Conservation (phyloP, 192 early-diverging fungal genomes). For the Linderina pennispora region DNA sequence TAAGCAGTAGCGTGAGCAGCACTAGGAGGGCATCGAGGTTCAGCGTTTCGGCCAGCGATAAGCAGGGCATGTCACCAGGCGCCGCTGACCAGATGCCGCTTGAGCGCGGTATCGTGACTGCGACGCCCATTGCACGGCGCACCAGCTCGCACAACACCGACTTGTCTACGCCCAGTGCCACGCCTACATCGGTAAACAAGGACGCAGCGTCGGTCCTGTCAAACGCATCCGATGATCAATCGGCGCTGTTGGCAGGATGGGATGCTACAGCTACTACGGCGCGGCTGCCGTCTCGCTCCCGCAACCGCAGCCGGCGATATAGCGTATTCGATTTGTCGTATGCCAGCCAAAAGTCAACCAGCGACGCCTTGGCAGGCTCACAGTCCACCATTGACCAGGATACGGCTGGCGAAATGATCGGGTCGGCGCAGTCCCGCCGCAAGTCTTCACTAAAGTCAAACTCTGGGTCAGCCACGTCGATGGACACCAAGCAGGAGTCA, state of each 20-base stretch:
- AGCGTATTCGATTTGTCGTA: slow-evolving; percentile 42
- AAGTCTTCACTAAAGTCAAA: neutral
- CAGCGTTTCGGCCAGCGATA: neutral
- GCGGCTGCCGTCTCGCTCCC: neutral
- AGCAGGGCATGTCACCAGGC: too few species aligned
- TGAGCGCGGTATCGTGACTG: neutral
- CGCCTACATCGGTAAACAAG: slow-evolving; percentile 13
- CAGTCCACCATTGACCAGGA: neutral
- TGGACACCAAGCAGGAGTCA: too few species aligned
- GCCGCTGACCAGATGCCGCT: too few species aligned
- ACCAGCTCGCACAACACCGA: slow-evolving; percentile 34
- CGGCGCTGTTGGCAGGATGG: slow-evolving; percentile 19
- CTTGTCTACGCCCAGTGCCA: slow-evolving; percentile 33
- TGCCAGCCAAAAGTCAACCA: slow-evolving; percentile 13
- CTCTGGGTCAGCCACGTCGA: too few species aligned
- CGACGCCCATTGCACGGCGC: slow-evolving; percentile 12
- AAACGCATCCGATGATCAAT: too few species aligned
- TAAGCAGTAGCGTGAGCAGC: neutral
- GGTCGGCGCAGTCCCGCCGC: too few species aligned
- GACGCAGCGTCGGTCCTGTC: too few species aligned
- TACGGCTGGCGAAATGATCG: neutral
- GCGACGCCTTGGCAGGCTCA: neutral
- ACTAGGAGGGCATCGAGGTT: neutral
- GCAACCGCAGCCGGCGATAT: slow-evolving; percentile 24
- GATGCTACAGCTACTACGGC: slow-evolving; percentile 7